Base-by-base conservation (phyloP, 768 basidiomycete genomes). In the Hericium erinaceus region DNA sequence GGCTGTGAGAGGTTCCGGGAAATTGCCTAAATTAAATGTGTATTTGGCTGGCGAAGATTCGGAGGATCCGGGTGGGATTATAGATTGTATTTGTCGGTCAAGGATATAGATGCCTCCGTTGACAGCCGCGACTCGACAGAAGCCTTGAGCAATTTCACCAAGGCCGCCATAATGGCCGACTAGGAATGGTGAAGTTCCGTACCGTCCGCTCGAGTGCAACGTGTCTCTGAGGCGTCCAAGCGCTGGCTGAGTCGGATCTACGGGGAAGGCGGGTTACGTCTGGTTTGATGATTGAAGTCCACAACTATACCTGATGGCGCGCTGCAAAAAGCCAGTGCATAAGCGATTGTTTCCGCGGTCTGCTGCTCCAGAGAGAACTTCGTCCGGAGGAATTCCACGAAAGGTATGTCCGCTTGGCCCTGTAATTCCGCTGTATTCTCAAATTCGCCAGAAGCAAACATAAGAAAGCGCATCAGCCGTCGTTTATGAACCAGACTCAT, bases 161-260 rank as follows among this genome's bases (percentile, higher is more conserved):
- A 87, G 77, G 18, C 93, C 91, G 16, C 95, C 95, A 67, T 97
- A 98, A 63, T 97, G 92, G 0, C 92, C 92, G n/a, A 98, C 77
- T 15, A 98, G 80, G 73, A 93, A 98, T 1, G 94, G 84, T 0
- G 84, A 84, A n/a, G 70, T 79, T 69, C 95, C 95, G 65, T 97
- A 98, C 33, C 91, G 79, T 2, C 95, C 94, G 16, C 83, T 72
- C 0, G 93, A 91, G 51, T 77, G 83, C 13, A 98, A 75, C 67
- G 89, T 93, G 22, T 76, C 72, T 7, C 84, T 81, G 11, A 94
- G 72, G 7, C 94, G 84, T n/a, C 70, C 68, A 8, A 98, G 71
- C 2, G 88, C 81, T 1, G 79, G 76, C 8, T 82, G 66, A 1
- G 88, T 84, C 2, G 78, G 72, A 52, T 97, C 95, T 92, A 39